Base-by-base conservation (phyloP, 2,329 filamentous ascomycete genomes). In the Xylariaceae sp. region DNA sequence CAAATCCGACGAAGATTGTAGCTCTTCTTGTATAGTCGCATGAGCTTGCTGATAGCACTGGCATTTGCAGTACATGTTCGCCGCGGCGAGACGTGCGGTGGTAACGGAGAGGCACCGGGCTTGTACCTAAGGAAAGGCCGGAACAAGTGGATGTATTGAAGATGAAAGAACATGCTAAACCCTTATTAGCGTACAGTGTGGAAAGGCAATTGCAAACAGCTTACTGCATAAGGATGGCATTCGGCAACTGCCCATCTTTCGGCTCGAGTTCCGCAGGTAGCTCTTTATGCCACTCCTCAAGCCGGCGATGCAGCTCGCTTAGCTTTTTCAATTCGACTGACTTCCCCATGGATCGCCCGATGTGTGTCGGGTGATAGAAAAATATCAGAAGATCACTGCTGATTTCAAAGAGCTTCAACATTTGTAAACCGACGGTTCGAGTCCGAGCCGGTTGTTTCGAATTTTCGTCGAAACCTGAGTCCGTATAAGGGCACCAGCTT, bases 61-160 rank as follows among this genome's bases (percentile, higher is more conserved):
- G 94, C 92, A 46, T 94, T 91, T 62, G 92, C 87, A 0, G 90
- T 94, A 70, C 92, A 96, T 47, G 95, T 83, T 58, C 91, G 90
- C 15, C 92, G 83, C 0, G 94, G 92, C 7, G 91, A 96, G 15
- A 96, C 88, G 61, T 95, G 90, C 2, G 83, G 73, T 3, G 91
- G 92, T 1, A 96, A 77, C 1, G 90, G 92, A 1, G 91, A 96
- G 1, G 84, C 85, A 6, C 81, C 74, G 43, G 87, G 89, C 3
- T 82, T 86, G 64, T 96, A 97, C 67, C 94, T 96, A 44, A 97
- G 78, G 65, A 97, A 97, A 0, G 94, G 92, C 5, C 92, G 84
- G 74, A 96, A 97, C 5, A 97, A 83, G 63, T 97, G 91, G 52
- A 97, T 95, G 65, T 95, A 95, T 42, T 96, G 83, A 1, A 97